Evolutionary conservation across 345 rosid genomes (phyloP).

Genomic region (Citrus australasica): DNA sequence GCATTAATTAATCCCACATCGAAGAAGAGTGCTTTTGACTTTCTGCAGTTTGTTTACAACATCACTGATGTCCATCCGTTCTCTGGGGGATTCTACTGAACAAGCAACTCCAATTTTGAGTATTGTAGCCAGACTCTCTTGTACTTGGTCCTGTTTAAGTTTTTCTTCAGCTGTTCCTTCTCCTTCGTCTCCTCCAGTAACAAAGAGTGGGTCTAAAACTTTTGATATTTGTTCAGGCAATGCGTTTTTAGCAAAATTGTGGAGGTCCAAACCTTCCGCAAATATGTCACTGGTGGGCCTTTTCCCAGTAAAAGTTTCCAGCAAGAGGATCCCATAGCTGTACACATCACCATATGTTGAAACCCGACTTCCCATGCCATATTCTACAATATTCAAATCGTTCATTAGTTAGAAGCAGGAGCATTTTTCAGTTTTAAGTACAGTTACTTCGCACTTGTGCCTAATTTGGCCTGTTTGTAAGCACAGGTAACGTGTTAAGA

Average conservation of each 20-base stretch:
- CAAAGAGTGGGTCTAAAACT: constrained; percentile 11
- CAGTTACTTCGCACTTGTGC: background rate
- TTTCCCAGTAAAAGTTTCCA: constrained; percentile 33
- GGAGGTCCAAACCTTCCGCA: constrained; percentile 26
- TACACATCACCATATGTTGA: constrained; percentile 33
- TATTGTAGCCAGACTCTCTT: constrained; percentile 15
- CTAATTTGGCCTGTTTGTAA: background rate
- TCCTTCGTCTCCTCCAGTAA: background rate
- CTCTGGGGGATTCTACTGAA: constrained; percentile 6
- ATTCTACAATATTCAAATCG: constrained; percentile 13
- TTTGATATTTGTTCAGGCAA: constrained; percentile 17
- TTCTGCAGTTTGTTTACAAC: constrained; percentile 6
- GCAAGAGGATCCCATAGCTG: constrained; percentile 36
- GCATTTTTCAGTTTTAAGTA: background rate
- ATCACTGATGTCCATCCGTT: constrained; percentile 7
- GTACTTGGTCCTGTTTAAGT: background rate
- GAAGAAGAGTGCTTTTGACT: constrained; percentile 16
- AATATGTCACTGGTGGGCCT: constrained; percentile 29
- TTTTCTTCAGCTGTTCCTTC: background rate
- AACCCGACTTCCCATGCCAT: constrained; percentile 23
- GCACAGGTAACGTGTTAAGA: background rate
- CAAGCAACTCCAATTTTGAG: constrained; percentile 19
- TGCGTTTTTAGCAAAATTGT: constrained; percentile 15
- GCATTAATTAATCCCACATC: background rate
- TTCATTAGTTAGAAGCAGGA: background rate